Evolutionary conservation across 305 asterid genomes (phyloP), one percentile per base, ranked within the genome.

Genomic region (Galium porrigens): DNA sequence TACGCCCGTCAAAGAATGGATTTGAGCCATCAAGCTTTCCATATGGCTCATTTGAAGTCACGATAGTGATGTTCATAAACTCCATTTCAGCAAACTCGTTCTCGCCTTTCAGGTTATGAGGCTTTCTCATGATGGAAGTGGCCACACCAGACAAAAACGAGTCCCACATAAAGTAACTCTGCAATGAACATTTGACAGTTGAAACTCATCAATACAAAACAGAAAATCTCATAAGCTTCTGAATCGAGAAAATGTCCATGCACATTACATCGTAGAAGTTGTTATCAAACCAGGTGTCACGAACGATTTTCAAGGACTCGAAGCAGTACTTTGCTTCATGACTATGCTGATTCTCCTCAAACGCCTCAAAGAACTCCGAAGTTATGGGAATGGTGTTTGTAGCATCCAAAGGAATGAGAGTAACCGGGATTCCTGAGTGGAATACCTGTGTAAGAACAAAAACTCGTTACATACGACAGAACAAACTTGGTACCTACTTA

Each of bases 111-210:
- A 2, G 56, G 71, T 78, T 80, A 54, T 77, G 66, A 2, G 73
- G 63, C 53, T 78, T 81, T 18, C 69, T 83, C 95, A 88, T 86
- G 17, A 81, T 86, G 20, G 97, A 90, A 72, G 97, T 78, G 12
- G 97, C 95, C 65, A 90, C 90, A 27, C 97, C 94, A 0, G 95
- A 70, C 59, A 81, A 57, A 67, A 90, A 85, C 2, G 96, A 83
- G 61, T 88, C 97, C 97, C 97, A 88, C 94, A 88, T 86, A 64
- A 79, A 90, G 74, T 81, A 85, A 76, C 89, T 82, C 96, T 85
- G 94, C 89, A 78, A 25, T 33, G 71, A 69, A 68, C 36, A 20
- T 9, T 5, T n/a, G 29, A 63, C 18, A 11, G 48, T 1, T 39
- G 15, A 1, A 39, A 18, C 11, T 15, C 33, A 3, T 6, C 20